phyloP scores from a whole-genome alignment of 345 rosid species.

The Rhizophora mangle region DNA sequence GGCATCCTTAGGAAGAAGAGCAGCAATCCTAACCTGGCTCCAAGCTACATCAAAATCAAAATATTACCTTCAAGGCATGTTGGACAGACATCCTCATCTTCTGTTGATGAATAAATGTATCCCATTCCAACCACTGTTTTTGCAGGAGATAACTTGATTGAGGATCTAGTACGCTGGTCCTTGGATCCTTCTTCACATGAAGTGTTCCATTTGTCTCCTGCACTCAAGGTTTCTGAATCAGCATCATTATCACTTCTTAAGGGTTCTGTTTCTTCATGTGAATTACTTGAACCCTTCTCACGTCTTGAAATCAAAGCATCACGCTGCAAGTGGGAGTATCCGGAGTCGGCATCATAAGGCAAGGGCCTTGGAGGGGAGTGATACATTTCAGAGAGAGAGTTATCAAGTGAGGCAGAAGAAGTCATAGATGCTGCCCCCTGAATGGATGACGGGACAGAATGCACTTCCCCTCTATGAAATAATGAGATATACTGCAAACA shows the following conservation, averaged over 20 bases:
- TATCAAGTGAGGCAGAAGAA: conserved; percentile 62
- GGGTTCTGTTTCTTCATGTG: conserved; percentile 79
- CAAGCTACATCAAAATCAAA: conserved; percentile 10
- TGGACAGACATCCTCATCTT: conserved; percentile 95
- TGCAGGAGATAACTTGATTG: conserved; percentile 45
- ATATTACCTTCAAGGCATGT: conserved; percentile 93
- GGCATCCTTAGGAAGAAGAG: neutral
- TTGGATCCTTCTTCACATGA: conserved; percentile 60
- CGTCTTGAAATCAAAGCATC: conserved; percentile 60
- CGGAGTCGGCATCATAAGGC: conserved; percentile 85
- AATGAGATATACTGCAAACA: conserved; percentile 56
- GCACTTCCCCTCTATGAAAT: conserved; percentile 75
- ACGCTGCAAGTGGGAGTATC: conserved; percentile 51
- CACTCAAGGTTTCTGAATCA: conserved; percentile 53
- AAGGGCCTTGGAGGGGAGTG: conserved; percentile 92
- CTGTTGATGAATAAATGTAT: conserved; percentile 48
- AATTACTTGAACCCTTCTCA: conserved; percentile 90
- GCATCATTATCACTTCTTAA: conserved; percentile 57
- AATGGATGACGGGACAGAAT: conserved; percentile 67
- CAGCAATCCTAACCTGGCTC: neutral
- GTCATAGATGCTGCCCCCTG: conserved; percentile 67
- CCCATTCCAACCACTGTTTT: conserved; percentile 44
- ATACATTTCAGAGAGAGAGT: conserved; percentile 79
- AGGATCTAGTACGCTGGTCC: conserved; percentile 51
- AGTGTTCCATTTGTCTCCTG: conserved; percentile 65